phyloP scores from a whole-genome alignment of 116 monocot genomes.

The Dioscorea cayenensis region DNA sequence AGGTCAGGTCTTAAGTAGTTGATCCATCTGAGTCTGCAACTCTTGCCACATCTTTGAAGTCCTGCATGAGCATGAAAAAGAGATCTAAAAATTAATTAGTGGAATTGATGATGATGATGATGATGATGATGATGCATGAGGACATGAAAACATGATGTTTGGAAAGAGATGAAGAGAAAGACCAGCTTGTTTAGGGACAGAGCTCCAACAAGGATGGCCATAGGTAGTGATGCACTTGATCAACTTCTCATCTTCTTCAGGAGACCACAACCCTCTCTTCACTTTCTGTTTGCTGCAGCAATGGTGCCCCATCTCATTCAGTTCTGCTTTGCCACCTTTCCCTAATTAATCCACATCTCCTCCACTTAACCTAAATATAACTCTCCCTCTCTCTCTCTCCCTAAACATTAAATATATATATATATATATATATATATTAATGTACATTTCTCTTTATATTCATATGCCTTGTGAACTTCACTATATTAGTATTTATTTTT shows the following conservation, averaged over 20 bases:
- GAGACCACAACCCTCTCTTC: slow-evolving; percentile 15
- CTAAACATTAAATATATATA: background rate
- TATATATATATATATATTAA: slow-evolving; percentile 1
- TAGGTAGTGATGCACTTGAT: slow-evolving; percentile 10
- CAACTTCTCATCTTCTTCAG: slow-evolving; percentile 14
- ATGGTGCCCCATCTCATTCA: slow-evolving; percentile 11
- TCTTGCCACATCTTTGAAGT: slow-evolving; percentile 11
- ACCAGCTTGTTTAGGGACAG: slow-evolving; percentile 22
- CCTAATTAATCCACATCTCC: no score
- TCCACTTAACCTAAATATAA: background rate
- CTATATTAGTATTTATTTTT: no score
- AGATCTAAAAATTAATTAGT: background rate
- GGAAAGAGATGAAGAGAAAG: slow-evolving; percentile 4
- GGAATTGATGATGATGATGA: slow-evolving; percentile 55
- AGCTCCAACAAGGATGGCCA: slow-evolving; percentile 16
- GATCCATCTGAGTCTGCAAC: slow-evolving; percentile 29
- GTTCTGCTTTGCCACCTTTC: background rate
- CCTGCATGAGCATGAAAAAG: background rate
- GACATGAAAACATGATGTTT: slow-evolving; percentile 44
- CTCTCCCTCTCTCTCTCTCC: slow-evolving; percentile 2
- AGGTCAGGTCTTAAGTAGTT: slow-evolving; percentile 60
- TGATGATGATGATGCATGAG: slow-evolving; percentile 49
- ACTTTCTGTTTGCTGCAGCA: slow-evolving; percentile 18
- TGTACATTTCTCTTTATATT: background rate
- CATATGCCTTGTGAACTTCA: no score